Evolutionary conservation across 179 eudicot genomes (phyloP).

Genomic region (Heliamphora pulchella): DNA sequence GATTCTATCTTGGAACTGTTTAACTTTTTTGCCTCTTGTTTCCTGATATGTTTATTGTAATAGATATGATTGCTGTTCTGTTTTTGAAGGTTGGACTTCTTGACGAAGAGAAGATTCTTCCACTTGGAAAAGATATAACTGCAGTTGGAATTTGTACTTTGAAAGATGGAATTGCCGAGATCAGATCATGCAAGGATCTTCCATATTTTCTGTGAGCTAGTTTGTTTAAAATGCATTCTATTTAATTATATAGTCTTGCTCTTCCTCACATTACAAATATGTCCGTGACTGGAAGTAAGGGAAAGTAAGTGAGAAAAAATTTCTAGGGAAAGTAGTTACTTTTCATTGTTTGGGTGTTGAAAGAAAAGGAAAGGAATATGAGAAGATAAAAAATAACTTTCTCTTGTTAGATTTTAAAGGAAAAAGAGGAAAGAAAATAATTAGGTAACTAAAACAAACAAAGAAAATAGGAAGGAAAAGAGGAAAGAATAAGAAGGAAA

Average conservation of each 20-base stretch:
- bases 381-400: too few relatives aligned
- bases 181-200: slow-evolving; percentile 68
- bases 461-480: too few relatives aligned
- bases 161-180: slow-evolving; percentile 53
- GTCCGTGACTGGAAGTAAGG: too few relatives aligned
- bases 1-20: not conserved
- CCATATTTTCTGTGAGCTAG: slow-evolving; percentile 76
- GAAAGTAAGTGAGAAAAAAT: too few relatives aligned
- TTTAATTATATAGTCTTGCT: not conserved
- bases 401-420: too few relatives aligned
- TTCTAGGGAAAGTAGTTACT: too few relatives aligned
- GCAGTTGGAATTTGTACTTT: slow-evolving; percentile 69
- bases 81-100: slow-evolving; percentile 64
- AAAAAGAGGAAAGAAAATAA: too few relatives aligned
- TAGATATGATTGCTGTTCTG: slow-evolving; percentile 6
- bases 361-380: too few relatives aligned
- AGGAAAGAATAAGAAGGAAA: too few relatives aligned
- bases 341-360: too few relatives aligned
- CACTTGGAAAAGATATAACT: slow-evolving; percentile 84
- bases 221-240: slow-evolving; percentile 12
- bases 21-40: not conserved
- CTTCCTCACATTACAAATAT: not conserved
- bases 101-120: slow-evolving; percentile 88
- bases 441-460: too few relatives aligned
- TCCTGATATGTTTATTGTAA: not conserved